phyloP scores from a whole-genome alignment of 768 basidiomycete species.

The Pleurotus platypus region DNA sequence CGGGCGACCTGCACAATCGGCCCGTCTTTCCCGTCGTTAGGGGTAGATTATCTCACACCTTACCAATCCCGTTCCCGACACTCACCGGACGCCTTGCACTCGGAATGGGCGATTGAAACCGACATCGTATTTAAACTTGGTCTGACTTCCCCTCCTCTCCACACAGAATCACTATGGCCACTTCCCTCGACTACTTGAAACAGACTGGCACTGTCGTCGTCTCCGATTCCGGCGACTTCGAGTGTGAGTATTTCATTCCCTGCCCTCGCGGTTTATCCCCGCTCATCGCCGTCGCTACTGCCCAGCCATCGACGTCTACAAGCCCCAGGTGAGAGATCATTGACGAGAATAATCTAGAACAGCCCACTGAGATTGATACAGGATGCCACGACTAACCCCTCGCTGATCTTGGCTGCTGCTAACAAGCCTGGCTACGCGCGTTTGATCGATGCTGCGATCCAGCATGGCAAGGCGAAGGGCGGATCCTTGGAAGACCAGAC shows the following conservation, averaged over 20 bases:
- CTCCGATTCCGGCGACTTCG: slow-evolving; percentile 96
- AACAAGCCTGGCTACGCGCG: slow-evolving; percentile 81
- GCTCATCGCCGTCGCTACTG: slow-evolving; percentile 19
- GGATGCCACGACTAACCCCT: slow-evolving; percentile 99
- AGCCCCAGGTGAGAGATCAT: slow-evolving; percentile 66
- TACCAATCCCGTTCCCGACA: no score
- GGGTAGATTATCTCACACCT: no score
- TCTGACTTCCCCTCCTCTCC: no score
- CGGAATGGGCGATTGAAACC: no score
- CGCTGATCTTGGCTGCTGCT: slow-evolving; percentile 88
- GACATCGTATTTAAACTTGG: no score
- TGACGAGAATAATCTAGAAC: no score
- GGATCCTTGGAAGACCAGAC: slow-evolving; percentile 72
- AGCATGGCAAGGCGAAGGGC: slow-evolving; percentile 78
- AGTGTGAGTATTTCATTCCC: slow-evolving; percentile 44
- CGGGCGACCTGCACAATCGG: no score
- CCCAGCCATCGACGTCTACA: slow-evolving; percentile 91
- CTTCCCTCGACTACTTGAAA: slow-evolving; percentile 81
- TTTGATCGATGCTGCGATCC: slow-evolving; percentile 73
- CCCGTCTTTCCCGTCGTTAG: no score
- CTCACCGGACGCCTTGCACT: no score
- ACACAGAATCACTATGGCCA: slow-evolving; percentile 49
- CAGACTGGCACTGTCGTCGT: slow-evolving; percentile 94
- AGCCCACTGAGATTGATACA: slow-evolving; percentile 21
- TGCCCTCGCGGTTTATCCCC: slow-evolving; percentile 6